Evolutionary conservation across 495 filamentous ascomycete species (phyloP).

Genomic region (Lineolata rhizophorae): DNA sequence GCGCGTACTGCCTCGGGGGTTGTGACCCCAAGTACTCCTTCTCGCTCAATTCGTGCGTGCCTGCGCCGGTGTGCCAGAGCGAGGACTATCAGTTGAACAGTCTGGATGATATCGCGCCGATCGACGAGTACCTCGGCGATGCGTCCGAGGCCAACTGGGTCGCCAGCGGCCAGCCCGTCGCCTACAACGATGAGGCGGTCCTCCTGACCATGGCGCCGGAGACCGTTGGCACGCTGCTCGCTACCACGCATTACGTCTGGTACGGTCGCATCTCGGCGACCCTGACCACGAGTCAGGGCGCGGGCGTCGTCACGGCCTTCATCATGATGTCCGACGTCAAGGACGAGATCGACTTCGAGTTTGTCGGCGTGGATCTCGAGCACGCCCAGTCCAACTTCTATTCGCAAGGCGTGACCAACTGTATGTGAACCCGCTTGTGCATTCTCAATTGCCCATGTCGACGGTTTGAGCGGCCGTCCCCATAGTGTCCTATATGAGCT

Average conservation of each 20-base stretch:
- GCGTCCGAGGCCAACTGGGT: conserved; percentile 65
- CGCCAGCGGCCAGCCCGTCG: conserved; percentile 48
- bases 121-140: conserved; percentile 72
- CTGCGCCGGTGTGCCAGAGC: conserved; percentile 58
- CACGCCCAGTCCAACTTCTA: conserved; percentile 88
- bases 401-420: conserved; percentile 82
- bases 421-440: conserved; percentile 35
- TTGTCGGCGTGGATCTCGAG: conserved; percentile 56
- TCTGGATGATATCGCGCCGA: conserved; percentile 42
- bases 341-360: conserved; percentile 97
- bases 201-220: conserved; percentile 71
- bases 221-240: conserved; percentile 69
- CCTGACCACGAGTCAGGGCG: conserved; percentile 66
- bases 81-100: conserved; percentile 47
- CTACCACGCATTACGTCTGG: conserved; percentile 84
- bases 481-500: too few species aligned
- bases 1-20: conserved; percentile 88
- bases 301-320: conserved; percentile 86
- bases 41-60: conserved; percentile 66
- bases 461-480: too few species aligned
- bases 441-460: too few species aligned
- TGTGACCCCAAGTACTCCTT: conserved; percentile 74
- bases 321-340: conserved; percentile 87
- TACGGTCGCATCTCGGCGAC: conserved; percentile 79
- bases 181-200: conserved; percentile 35